Evolutionary conservation across 371 early-diverging fungal genomes (phyloP), one percentile per base, ranked within the genome.

Genomic region (Blastocladiella emersonii): DNA sequence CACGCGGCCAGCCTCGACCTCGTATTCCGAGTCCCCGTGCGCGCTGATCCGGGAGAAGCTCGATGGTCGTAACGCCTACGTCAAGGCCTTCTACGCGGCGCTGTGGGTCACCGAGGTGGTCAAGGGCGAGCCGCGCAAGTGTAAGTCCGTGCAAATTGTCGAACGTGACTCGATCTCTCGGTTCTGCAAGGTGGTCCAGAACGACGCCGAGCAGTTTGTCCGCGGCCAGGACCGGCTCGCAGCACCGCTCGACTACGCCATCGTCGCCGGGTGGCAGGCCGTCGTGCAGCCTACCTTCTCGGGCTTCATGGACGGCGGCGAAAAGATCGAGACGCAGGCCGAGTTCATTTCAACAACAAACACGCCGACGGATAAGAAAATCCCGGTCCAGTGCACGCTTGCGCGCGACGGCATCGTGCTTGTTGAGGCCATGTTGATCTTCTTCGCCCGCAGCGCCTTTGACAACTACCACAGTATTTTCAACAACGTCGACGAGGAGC

Each of bases 191-290:
- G 81, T 89, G 61, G 86, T 95, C 34, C 91, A 90, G 67, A 95
- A 95, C 76, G 84, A 86, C 68, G 90, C 93, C 35, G 92, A 92
- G 68, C 78, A 86, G 57, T 95, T 92, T 71, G 78, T 85, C 36
- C 77, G 81, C 61, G 80, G 80, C 66, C 76, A 79, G 65, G 78
- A 77, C 69, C 71, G 77, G 21, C 74, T 88, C 45, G 78, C 72
- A 66, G 92, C 91, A 30, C 95, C 95, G 48, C 87, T 95, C 84
- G 95, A 95, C 76, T 95, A 86, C 73, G 92, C 91, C 57, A 92
- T 93, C 61, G 92, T 92, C 61, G 90, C 90, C 48, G 93, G 91
- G 39, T 95, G 96, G 96, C 83, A 86, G 72, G 85, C 93, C 34
- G 86, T 94, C 65, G 89, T 92, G 74, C 88, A 89, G 78, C 89